Conservation (phyloP, 441 rosid species). For the Caryocar brasiliense region DNA sequence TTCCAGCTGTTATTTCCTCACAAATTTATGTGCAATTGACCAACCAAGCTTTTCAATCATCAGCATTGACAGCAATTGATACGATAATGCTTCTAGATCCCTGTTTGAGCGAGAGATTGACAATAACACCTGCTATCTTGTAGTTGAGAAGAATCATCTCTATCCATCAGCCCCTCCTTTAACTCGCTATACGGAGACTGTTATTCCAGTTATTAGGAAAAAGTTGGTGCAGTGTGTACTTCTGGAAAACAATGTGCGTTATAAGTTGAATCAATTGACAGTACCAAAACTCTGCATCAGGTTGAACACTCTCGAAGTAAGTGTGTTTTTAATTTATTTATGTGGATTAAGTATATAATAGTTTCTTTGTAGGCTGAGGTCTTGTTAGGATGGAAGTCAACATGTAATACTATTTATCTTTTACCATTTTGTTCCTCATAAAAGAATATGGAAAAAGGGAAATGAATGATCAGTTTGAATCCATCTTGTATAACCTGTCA, state of each 20-base stretch:
- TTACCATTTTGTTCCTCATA: too few species aligned
- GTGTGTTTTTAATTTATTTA: constrained; percentile 9
- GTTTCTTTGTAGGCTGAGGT: too few species aligned
- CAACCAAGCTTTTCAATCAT: too few species aligned
- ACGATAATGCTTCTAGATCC: too few species aligned
- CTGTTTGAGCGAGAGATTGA: background rate
- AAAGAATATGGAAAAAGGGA: too few species aligned
- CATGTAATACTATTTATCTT: too few species aligned
- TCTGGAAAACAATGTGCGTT: constrained; percentile 39
- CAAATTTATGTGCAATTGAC: too few species aligned
- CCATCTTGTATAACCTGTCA: too few species aligned
- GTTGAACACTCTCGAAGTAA: constrained; percentile 87
- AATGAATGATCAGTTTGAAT: too few species aligned
- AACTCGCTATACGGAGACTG: constrained; percentile 76
- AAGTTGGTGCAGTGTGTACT: constrained; percentile 44
- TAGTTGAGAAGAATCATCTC: constrained; percentile 78
- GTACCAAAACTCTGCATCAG: constrained; percentile 81
- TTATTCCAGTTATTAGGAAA: constrained; percentile 60
- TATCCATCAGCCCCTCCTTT: constrained; percentile 85
- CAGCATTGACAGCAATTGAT: too few species aligned
- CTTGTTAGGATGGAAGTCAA: too few species aligned
- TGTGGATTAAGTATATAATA: background rate
- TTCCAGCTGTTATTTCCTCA: background rate
- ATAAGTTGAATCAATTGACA: constrained; percentile 57
- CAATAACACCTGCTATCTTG: constrained; percentile 17